Base-by-base conservation (phyloP, 2,329 filamentous ascomycete genomes). In the Sordariomycetes sp. region DNA sequence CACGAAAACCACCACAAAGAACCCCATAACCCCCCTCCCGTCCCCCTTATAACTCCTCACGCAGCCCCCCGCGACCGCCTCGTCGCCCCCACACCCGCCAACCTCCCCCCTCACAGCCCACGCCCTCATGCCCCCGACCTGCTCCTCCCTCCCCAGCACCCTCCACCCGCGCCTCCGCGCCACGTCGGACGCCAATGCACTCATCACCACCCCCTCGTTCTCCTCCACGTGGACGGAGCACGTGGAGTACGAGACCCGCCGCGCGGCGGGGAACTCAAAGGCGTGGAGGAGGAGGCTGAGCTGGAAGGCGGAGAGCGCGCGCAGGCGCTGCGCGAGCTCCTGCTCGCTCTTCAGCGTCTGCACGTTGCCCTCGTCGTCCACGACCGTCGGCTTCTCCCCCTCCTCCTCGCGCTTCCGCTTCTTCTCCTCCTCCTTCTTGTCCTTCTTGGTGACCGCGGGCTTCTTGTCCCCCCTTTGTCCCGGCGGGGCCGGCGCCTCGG, bases 1-100 rank as follows among this genome's bases (percentile, higher is more conserved):
- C 3, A 90, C 80, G 71, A 99, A 96, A 0, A 81, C 90, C n/a
- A 85, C 90, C 22, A 97, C 89, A 65, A 99, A 99, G 72, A 99
- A 97, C 0, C 94, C 93, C 82, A 97, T 96, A 1, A 92, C 89
- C 0, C 91, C 90, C 62, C 88, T 82, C 11, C 85, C 86, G 64
- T 93, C 90, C 28, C 84, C 88, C 64, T 92, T 89, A 70, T 88
- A 86, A 35, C 90, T 89, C 60, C 93, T 79, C 59, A 97, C 87
- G 66, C 91, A 96, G 2, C 81, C 88, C 28, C 93, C 86, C 6
- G 85, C 81, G 1, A 89, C 69, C 3, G 76, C 71, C 48, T 76
- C 67, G 56, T 83, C 74, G 1, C 78, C 79, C 4, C 65, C 65
- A 63, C 76, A 74, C 40, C 76, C 79, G 40, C 77, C 77, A 43